phyloP scores from a whole-genome alignment of 2,329 filamentous ascomycete genomes.

The Tolypocladium paradoxum region DNA sequence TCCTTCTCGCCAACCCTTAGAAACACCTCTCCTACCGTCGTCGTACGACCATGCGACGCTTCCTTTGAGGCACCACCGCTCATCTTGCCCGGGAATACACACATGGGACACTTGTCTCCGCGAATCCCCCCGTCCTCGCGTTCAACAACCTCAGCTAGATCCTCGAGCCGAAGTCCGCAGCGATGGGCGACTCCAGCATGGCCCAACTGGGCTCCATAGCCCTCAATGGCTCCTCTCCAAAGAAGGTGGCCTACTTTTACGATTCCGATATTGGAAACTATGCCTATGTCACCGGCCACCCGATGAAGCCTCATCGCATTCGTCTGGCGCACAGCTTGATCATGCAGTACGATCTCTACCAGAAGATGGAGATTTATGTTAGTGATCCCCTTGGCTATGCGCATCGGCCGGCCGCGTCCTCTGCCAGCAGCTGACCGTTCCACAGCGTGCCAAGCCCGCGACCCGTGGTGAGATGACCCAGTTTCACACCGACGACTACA shows the following conservation, averaged over 20 bases:
- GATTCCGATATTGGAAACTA: constrained; percentile 98
- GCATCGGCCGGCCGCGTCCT: not conserved
- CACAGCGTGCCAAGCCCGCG: constrained; percentile 71
- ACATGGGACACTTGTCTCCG: not conserved
- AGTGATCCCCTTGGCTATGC: constrained; percentile 29
- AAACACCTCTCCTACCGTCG: not conserved
- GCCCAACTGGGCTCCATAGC: constrained; percentile 33
- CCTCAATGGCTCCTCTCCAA: constrained; percentile 40
- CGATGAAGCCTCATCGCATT: constrained; percentile 97
- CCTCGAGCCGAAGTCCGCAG: constrained; percentile 5
- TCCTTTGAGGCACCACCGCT: not conserved
- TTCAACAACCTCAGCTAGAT: not conserved
- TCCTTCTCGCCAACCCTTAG: not conserved
- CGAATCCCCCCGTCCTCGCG: not conserved
- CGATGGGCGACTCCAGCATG: constrained; percentile 26
- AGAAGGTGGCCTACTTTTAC: constrained; percentile 96
- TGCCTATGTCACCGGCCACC: constrained; percentile 91
- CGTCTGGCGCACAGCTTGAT: constrained; percentile 92
- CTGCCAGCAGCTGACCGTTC: not conserved
- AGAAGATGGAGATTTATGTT: constrained; percentile 93
- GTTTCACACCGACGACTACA: constrained; percentile 92
- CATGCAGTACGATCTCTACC: constrained; percentile 90
- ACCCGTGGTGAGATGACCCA: constrained; percentile 83
- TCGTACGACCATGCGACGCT: not conserved
- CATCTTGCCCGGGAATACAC: not conserved